These are phyloP conservation scores for Coniella vitis DNA, from an alignment of 2,329 filamentous ascomycete species.

Conservation along the genomic window DNA sequence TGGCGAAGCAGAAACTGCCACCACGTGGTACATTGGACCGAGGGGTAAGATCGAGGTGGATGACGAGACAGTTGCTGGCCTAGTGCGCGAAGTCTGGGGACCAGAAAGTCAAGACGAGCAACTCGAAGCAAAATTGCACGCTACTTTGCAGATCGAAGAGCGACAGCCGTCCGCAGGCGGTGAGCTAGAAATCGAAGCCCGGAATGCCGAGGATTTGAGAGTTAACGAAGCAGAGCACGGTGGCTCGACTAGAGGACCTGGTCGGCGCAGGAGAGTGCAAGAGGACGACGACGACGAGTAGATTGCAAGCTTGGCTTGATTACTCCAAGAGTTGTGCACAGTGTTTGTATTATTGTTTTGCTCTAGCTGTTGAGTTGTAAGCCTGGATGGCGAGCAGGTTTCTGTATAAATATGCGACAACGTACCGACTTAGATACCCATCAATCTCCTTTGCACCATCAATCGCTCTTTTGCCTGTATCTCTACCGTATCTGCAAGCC, in stretches of 20 bases:
- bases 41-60: constrained; percentile 82
- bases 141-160: constrained; percentile 50
- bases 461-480: background rate
- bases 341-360: background rate
- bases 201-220: constrained; percentile 16
- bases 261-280: constrained; percentile 4
- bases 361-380: background rate
- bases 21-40: constrained; percentile 79
- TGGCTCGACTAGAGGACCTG: constrained; percentile 5
- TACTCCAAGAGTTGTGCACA: background rate
- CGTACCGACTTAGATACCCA: constrained; percentile 11
- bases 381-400: background rate
- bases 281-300: constrained; percentile 3
- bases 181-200: constrained; percentile 10
- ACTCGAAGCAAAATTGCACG: constrained; percentile 51
- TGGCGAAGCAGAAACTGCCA: constrained; percentile 61
- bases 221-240: constrained; percentile 2
- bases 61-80: constrained; percentile 62
- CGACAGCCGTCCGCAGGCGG: constrained; percentile 17
- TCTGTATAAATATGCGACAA: background rate
- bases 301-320: background rate
- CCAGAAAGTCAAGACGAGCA: constrained; percentile 38
- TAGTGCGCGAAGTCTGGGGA: constrained; percentile 59
- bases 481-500: no score
- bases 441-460: background rate